Evolutionary conservation across 306 rosid genomes (phyloP), one percentile per base, ranked within the genome.

Genomic region (cucumber (Cucumis sativus)): DNA sequence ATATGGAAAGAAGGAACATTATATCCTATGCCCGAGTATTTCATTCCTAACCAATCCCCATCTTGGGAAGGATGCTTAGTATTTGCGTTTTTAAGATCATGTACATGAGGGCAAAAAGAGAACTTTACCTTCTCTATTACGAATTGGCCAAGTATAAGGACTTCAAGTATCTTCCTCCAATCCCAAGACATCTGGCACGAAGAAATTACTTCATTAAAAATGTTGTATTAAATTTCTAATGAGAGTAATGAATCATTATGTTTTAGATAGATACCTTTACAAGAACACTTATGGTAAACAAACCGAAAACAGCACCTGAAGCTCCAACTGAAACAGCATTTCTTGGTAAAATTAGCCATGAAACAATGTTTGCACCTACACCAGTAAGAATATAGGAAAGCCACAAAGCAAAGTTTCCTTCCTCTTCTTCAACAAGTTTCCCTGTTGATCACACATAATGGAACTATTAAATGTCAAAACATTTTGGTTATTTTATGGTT

Each of bases 131-230:
- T 92, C 78, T 95, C 97, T 76, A 92, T 79, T 13, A 95, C 96
- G 83, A 95, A 95, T 76, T 95, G 99, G 40, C 99, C 99, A 84
- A 95, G 83, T 84, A 95, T 89, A 80, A 95, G 97, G 84, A 92
- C 97, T 86, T 92, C 99, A 47, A 95, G 97, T 84, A 95, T 95
- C 89, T 92, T 95, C 89, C 97, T 88, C 99, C 97, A 95, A 82
- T 92, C 99, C 97, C 97, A 92, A 40, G 97, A 95, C 95, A 92
- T 90, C 97, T 95, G 62, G 51, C 25, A 49, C 10, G 76, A 28
- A 71, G 8, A 45, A 72, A 51, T 33, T 16, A 25, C 60, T 72
- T 9, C 28, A 5, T 11, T 18, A 23, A 67, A 67, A 67, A 41
- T 41, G 54, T 11, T 41, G 54, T 11, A 40, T 47, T 15, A 13